Evolutionary conservation across 1,139 yeast species (phyloP), one percentile per base, ranked within the genome.

Genomic region (Candida gigantensis): DNA sequence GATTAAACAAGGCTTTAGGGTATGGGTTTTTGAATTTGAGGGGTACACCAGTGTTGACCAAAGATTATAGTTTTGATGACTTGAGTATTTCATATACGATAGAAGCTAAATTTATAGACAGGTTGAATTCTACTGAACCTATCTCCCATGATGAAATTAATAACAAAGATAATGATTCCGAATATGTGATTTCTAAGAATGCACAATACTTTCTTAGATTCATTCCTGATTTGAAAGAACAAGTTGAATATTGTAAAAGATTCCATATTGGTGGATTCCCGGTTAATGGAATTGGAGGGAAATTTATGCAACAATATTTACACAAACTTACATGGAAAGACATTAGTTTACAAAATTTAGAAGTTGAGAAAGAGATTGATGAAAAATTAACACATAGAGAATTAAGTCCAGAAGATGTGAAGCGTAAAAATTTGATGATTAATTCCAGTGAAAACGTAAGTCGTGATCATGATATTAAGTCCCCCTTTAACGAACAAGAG

Each of bases 31-130:
- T 70, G 28, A 58, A 62, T 29, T 41, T 55, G 3, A 47, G 73
- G 28, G 77, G 77, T 3, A 66, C 75, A 1, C 77, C 77, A 2
- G 46, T 71, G 7, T 49, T 67, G 28, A 67, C 74, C 9, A 60
- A 58, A 36, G 77, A 72, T 47, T 65, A 68, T 43, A 47, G 65
- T 7, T 68, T 68, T 44, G 74, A 68, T 8, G 68, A 68, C 41
- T 54, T 65, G 21, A 66, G 73, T 49, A 55, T 71, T 15, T 58
- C 67, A 27, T 72, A 72, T 42, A 58, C 73, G 3, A 68, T 72
- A 14, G 76, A 72, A 49, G 68, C 70, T 47, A 55, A 62, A 34
- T 64, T 71, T 41, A 70, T 71, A 33, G 75, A 71, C 42, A 64
- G 66, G 41, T 37, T 60, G 28, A 56, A 61, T 41, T 44, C 62